Evolutionary conservation across 2,329 filamentous ascomycete genomes (phyloP).

Genomic region (Hymenoscyphus linearis): DNA sequence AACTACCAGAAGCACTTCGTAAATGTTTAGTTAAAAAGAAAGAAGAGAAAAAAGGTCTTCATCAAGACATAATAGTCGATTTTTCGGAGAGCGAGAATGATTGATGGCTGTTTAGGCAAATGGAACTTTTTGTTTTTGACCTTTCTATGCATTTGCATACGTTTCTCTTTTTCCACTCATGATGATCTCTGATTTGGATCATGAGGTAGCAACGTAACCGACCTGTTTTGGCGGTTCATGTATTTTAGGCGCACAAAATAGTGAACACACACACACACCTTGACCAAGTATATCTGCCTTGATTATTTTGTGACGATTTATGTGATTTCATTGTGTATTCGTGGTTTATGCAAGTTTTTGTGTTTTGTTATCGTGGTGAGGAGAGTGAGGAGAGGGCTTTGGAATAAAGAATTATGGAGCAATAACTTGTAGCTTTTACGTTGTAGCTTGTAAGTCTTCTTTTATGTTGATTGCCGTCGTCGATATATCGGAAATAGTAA

Average conservation of each 20-base stretch:
- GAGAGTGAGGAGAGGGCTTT: too few species aligned
- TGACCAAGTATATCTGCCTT: background rate
- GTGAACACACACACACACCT: background rate
- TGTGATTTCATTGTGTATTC: background rate
- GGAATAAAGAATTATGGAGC: too few species aligned
- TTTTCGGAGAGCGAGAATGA: conserved; percentile 8
- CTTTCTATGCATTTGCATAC: background rate
- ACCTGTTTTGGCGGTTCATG: conserved; percentile 16
- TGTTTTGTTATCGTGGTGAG: too few species aligned
- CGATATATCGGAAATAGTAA: too few species aligned
- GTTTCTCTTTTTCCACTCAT: conserved; percentile 11
- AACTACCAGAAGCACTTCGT: conserved; percentile 28
- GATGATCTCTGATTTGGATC: conserved; percentile 4
- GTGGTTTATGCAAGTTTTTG: too few species aligned
- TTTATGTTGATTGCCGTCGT: too few species aligned
- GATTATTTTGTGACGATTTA: background rate
- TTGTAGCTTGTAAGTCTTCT: too few species aligned
- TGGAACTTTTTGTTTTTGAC: conserved; percentile 5
- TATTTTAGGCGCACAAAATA: conserved; percentile 28
- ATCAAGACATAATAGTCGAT: background rate
- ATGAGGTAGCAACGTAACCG: conserved; percentile 9
- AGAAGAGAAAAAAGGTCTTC: conserved; percentile 1
- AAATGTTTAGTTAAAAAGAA: conserved; percentile 7
- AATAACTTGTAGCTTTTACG: too few species aligned
- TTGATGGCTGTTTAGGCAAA: conserved; percentile 5